Base-by-base conservation (phyloP, 176 grass and related monocot genomes). In the Dactylis glomerata region DNA sequence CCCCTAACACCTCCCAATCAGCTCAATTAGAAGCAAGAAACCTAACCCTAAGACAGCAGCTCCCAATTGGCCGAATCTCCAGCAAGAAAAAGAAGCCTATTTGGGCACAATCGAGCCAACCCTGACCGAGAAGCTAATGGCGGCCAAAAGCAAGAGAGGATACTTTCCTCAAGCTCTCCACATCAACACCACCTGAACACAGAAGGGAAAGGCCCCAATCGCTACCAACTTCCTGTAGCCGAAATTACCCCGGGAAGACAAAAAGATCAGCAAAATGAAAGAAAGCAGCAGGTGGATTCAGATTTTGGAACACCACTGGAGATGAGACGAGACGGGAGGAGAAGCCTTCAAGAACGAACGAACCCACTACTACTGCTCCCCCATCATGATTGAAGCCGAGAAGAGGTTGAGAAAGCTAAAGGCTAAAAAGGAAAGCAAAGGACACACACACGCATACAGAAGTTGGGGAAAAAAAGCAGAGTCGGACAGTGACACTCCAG, bases 401-500 rank as follows among this genome's bases (percentile, higher is more conserved):
- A n/a, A 30, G 73, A 73, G 14, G 69, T 3, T 86, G 80, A 57
- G 75, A 87, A 83, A 87, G 80, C 84, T 27, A 64, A 23, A 23
- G 74, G 52, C 63, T 23, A 70, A 32, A 62, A 83, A 30, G 74
- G 8, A 72, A 17, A 22, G 51, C 78, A 61, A 19, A 30, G 23
- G 74, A 85, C 40, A 23, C 59, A 32, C 59, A 31, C 61, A 64
- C 61, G 61, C 61, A 33, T 6, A 64, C 28, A 32, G 61, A 64
- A 20, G 5, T n/a, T n/a, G n/a, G 49, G 41, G 45, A 7, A 26
- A 24, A 15, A 72, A 73, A 37, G 33, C 41, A 78, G 64, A 58
- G 51, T 79, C 46, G 75, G 63, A 90, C 13, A 83, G 88, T 61
- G 84, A 74, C 88, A 68, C 56, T 56, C 73, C 37, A 51, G 84